Percentiles rank a stretch among this genome's conserved stretches.
phyloP scores from a whole-genome alignment of 768 basidiomycete species.

The Sporobolomyces roseus region DNA sequence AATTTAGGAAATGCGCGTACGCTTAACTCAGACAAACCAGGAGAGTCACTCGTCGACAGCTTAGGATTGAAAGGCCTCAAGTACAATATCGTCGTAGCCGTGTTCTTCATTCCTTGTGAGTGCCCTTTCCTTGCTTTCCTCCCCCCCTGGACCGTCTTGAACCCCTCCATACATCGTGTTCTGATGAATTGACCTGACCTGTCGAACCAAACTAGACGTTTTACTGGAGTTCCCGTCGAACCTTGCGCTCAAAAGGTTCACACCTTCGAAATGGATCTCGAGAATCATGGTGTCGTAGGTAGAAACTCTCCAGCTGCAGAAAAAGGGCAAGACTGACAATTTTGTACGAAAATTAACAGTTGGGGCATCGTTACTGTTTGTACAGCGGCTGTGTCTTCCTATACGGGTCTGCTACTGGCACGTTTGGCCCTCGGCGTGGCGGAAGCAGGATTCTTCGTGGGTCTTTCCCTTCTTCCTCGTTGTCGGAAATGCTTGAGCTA shows the following conservation, averaged over 20 bases:
- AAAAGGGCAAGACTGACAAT: too few relatives aligned
- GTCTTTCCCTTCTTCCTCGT: background rate
- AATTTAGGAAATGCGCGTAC: conserved; percentile 22
- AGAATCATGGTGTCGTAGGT: conserved; percentile 32
- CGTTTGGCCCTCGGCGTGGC: conserved; percentile 12
- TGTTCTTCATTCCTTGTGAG: conserved; percentile 18
- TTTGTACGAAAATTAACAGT: too few relatives aligned
- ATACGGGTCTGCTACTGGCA: conserved; percentile 17
- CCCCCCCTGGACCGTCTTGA: too few relatives aligned
- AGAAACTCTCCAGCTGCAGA: too few relatives aligned
- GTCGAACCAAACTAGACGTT: background rate
- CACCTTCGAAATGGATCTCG: conserved; percentile 18
- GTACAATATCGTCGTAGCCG: conserved; percentile 23
- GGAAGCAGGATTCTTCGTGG: conserved; percentile 3
- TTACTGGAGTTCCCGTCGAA: conserved; percentile 23
- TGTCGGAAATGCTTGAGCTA: background rate
- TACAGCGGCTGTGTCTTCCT: conserved; percentile 15
- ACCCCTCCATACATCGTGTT: background rate
- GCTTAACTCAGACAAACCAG: conserved; percentile 25
- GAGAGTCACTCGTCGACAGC: conserved; percentile 16
- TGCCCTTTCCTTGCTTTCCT: too few relatives aligned
- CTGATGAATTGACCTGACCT: background rate
- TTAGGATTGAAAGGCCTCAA: conserved; percentile 4
- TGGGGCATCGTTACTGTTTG: conserved; percentile 33
- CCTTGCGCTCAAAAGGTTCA: conserved; percentile 30